Conservation (phyloP, 2,329 filamentous ascomycete genomes). For the Clathrospora elynae region DNA sequence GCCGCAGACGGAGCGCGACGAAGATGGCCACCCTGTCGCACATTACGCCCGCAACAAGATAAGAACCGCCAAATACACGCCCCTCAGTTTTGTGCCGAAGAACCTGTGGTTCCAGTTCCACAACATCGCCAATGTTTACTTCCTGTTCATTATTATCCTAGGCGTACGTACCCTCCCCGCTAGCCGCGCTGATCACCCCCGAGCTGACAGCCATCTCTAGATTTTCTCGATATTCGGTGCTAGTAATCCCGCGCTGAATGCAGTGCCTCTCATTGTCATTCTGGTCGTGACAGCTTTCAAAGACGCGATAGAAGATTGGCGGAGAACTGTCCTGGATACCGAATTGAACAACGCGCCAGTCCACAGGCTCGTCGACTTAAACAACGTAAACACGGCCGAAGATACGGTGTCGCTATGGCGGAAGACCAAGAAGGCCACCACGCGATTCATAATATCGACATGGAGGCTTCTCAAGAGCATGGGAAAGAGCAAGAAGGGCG, state of each 20-base stretch:
- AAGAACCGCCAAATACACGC: conserved; percentile 95
- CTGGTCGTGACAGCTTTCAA: conserved; percentile 87
- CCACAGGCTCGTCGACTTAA: conserved; percentile 84
- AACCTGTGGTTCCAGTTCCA: conserved; percentile 98
- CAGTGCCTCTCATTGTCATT: conserved; percentile 92
- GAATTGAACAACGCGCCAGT: conserved; percentile 96
- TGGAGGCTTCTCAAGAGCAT: conserved; percentile 55
- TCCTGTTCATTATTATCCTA: conserved; percentile 93
- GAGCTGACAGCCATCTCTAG: conserved; percentile 56
- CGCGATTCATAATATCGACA: conserved; percentile 63
- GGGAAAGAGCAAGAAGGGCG: conserved; percentile 47
- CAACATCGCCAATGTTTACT: conserved; percentile 98
- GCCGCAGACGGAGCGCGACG: conserved; percentile 74
- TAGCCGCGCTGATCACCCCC: conserved; percentile 12
- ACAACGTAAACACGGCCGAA: conserved; percentile 89
- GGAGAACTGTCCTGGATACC: conserved; percentile 86
- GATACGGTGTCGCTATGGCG: conserved; percentile 88
- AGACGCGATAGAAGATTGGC: conserved; percentile 93
- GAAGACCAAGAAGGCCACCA: conserved; percentile 84
- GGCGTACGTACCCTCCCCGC: conserved; percentile 67
- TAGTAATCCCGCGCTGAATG: conserved; percentile 84
- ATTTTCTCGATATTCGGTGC: conserved; percentile 96
- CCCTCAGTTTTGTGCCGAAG: conserved; percentile 92
- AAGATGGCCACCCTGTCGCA: conserved; percentile 73
- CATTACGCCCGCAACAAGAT: conserved; percentile 92